Evolutionary conservation across 2,329 filamentous ascomycete species (phyloP), one percentile per base, ranked within the genome.

Genomic region (Fusarium setosum): DNA sequence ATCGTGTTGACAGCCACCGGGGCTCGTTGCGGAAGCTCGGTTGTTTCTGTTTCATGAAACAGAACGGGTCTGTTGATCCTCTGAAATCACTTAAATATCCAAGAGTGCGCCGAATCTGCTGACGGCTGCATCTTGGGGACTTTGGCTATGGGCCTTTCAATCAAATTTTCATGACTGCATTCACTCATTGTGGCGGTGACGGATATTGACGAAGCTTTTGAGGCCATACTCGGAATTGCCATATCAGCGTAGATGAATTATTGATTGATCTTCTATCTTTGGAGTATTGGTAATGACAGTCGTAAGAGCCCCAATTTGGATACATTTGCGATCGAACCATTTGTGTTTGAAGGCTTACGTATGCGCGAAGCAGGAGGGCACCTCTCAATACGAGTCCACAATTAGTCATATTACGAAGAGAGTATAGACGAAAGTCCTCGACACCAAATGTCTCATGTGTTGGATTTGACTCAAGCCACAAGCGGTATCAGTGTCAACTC

Each of bases 21-120:
- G 26, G 26, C 50, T 26, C 48, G 38, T 21, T 51, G 35, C 44
- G 40, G 49, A 47, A 49, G 60, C 64, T 59, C n/a, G n/a, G n/a
- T n/a, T 58, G 63, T 61, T 54, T 65, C 60, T 67, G 60, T 52
- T 52, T 67, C 63, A 61, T 67, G 63, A 67, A 67, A 64, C 59
- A 21, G 47, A 51, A 60, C 38, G 42, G 51, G 41, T 15, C 29
- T 23, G 20, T 32, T 50, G 31, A 66, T 56, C 62, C 62, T 59
- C 34, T 45, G 32, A 26, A 67, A 63, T 53, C 20, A 53, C 18
- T 34, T 24, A 18, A 31, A 17, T 21, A 40, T 31, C 44, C 26
- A 56, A 17, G 21, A 34, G 10, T 17, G 12, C 23, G 29, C 20
- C 41, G 31, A 18, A 29, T 21, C 21, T 40, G 32, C 35, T 61